phyloP scores from a whole-genome alignment of 1,284 basidiomycete species.

The Cutaneotrichosporon spelunceum region DNA sequence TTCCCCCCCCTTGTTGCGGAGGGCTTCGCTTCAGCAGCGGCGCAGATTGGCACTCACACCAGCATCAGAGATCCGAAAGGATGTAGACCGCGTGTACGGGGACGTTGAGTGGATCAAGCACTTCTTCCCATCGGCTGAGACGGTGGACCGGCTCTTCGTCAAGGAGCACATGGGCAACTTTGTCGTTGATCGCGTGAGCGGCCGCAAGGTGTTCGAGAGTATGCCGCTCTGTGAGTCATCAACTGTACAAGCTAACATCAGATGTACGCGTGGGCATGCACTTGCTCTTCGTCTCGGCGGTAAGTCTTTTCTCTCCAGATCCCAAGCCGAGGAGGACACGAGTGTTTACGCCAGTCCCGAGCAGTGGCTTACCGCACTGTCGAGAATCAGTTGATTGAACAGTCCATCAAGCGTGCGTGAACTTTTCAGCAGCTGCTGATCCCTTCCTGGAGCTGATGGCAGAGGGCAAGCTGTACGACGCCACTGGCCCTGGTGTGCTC shows the following conservation, averaged over 20 bases:
- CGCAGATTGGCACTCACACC: neutral
- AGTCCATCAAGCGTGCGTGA: slow-evolving; percentile 61
- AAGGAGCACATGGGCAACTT: slow-evolving; percentile 59
- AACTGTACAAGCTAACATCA: slow-evolving; percentile 17
- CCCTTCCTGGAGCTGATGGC: neutral
- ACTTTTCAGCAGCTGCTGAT: neutral
- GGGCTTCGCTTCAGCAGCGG: no score
- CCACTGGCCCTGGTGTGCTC: slow-evolving; percentile 45
- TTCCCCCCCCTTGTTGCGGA: neutral
- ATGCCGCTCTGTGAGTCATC: slow-evolving; percentile 70
- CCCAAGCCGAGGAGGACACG: neutral
- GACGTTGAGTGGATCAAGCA: slow-evolving; percentile 35
- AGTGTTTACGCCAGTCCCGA: slow-evolving; percentile 50
- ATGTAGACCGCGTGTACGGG: slow-evolving; percentile 37
- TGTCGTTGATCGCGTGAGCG: slow-evolving; percentile 61
- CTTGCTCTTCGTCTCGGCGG: slow-evolving; percentile 60
- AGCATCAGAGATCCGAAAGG: slow-evolving; percentile 32
- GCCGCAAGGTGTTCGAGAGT: slow-evolving; percentile 67
- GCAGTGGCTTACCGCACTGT: slow-evolving; percentile 60
- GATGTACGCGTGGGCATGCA: slow-evolving; percentile 64
- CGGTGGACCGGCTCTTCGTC: slow-evolving; percentile 43
- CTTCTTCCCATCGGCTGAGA: slow-evolving; percentile 43
- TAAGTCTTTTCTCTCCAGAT: slow-evolving; percentile 19
- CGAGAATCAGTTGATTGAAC: slow-evolving; percentile 61
- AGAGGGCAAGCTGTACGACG: slow-evolving; percentile 53